Percentiles rank a stretch among this genome's conserved stretches.
Evolutionary conservation across 352 stramenopile species (phyloP).

Genomic region (Phytophthora melonis): DNA sequence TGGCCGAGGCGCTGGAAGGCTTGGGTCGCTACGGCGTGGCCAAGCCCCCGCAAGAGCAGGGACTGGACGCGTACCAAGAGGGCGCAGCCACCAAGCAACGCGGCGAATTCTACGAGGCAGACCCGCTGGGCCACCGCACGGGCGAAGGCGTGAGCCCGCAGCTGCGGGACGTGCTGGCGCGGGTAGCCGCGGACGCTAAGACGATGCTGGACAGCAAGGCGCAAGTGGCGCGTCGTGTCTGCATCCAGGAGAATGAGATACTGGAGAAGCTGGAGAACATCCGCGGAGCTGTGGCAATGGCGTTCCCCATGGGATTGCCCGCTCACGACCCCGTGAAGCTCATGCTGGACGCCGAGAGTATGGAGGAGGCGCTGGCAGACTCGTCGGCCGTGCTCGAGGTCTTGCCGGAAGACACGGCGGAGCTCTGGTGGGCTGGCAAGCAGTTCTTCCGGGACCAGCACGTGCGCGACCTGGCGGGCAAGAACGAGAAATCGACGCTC

Average conservation of each 20-base stretch:
- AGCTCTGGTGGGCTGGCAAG: slow-evolving; percentile 97
- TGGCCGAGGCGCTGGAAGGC: slow-evolving; percentile 80
- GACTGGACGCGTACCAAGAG: slow-evolving; percentile 90
- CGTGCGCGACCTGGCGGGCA: slow-evolving; percentile 92
- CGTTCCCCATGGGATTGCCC: slow-evolving; percentile 96
- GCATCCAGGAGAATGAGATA: slow-evolving; percentile 67
- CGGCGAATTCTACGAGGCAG: slow-evolving; percentile 83
- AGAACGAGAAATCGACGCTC: slow-evolving; percentile 97
- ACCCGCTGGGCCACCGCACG: slow-evolving; percentile 88
- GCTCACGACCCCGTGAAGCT: slow-evolving; percentile 89
- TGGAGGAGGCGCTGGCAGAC: slow-evolving; percentile 67
- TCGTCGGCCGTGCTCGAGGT: slow-evolving; percentile 82
- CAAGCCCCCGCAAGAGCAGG: slow-evolving; percentile 87
- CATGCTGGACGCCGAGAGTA: slow-evolving; percentile 80
- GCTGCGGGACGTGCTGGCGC: slow-evolving; percentile 77
- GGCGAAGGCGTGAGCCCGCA: slow-evolving; percentile 90
- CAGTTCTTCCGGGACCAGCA: slow-evolving; percentile 94
- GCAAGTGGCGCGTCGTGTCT: slow-evolving; percentile 74
- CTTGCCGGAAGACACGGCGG: slow-evolving; percentile 82
- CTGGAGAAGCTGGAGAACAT: slow-evolving; percentile 95
- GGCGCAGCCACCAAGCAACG: slow-evolving; percentile 57
- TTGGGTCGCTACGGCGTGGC: slow-evolving; percentile 87
- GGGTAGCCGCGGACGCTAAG: slow-evolving; percentile 83
- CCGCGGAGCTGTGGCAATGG: slow-evolving; percentile 91
- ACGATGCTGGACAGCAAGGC: slow-evolving; percentile 72